Evolutionary conservation across 2,329 filamentous ascomycete species (phyloP).

Genomic region (Fusarium dimerum): DNA sequence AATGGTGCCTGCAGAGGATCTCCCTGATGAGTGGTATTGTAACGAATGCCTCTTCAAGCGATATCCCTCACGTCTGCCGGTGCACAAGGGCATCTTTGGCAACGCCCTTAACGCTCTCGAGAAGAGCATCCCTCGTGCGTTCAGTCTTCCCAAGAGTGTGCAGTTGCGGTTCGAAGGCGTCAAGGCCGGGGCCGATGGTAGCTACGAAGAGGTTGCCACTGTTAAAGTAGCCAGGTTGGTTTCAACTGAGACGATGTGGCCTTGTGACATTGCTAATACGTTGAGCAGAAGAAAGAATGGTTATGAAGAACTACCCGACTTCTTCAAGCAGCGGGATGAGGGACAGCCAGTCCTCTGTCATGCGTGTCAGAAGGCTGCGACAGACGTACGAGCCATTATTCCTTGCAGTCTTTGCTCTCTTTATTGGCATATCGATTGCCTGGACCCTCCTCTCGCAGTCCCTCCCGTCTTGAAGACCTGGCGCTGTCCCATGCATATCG

Average conservation of each 20-base stretch:
- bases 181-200: constrained; percentile 72
- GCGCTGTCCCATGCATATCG: constrained; percentile 86
- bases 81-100: constrained; percentile 59
- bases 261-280: constrained; percentile 4
- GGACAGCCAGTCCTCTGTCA: constrained; percentile 78
- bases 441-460: constrained; percentile 79
- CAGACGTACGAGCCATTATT: constrained; percentile 69
- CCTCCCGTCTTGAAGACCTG: constrained; percentile 77
- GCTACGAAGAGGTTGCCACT: constrained; percentile 70
- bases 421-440: constrained; percentile 90
- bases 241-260: background rate
- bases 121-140: constrained; percentile 70
- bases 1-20: constrained; percentile 68
- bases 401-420: constrained; percentile 81
- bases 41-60: constrained; percentile 63
- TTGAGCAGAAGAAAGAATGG: constrained; percentile 50
- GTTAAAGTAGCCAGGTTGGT: constrained; percentile 67
- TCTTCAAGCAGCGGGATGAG: constrained; percentile 71
- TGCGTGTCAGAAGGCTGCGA: constrained; percentile 67
- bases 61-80: constrained; percentile 46
- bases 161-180: constrained; percentile 81
- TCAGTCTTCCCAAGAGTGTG: constrained; percentile 68
- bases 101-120: constrained; percentile 65
- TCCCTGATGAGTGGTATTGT: constrained; percentile 84
- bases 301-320: constrained; percentile 65